phyloP scores from a whole-genome alignment of 140 eudicot species.

The Stevia rebaudiana region DNA sequence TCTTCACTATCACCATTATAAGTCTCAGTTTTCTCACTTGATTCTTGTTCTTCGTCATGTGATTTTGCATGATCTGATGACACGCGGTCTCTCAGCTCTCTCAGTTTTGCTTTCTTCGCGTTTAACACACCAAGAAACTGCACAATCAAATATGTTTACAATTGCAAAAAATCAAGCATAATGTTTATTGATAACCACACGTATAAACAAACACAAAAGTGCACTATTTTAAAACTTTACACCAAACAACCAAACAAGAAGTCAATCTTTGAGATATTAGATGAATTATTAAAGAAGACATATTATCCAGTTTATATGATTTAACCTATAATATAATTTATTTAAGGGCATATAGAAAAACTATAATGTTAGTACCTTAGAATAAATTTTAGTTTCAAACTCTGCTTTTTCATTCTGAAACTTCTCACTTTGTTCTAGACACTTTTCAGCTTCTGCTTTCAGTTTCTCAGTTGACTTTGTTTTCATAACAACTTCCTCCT shows the following conservation, averaged over 20 bases:
- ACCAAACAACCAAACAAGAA: not conserved
- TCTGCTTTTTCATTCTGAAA: conserved; percentile 70
- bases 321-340: not conserved
- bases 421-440: conserved; percentile 72
- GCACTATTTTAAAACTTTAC: not conserved
- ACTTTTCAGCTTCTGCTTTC: conserved; percentile 80
- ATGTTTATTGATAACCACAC: not conserved
- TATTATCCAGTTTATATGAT: not conserved
- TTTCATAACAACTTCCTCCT: conserved; percentile 89
- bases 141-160: not conserved
- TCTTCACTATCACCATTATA: conserved; percentile 57
- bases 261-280: not conserved
- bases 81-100: conserved; percentile 62
- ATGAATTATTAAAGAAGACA: not conserved
- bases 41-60: conserved; percentile 47
- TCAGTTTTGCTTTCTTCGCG: conserved; percentile 78
- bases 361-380: conserved; percentile 46
- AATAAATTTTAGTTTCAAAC: conserved; percentile 70
- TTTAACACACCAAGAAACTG: conserved; percentile 77
- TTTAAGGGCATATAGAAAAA: not conserved
- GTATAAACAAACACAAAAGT: not conserved
- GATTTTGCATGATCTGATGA: conserved; percentile 37
- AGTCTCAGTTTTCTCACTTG: conserved; percentile 67
- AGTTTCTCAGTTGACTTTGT: conserved; percentile 57
- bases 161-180: not conserved